Evolutionary conservation across 495 filamentous ascomycete species (phyloP), one percentile per base, ranked within the genome.

Genomic region (Penicillium arizonense): DNA sequence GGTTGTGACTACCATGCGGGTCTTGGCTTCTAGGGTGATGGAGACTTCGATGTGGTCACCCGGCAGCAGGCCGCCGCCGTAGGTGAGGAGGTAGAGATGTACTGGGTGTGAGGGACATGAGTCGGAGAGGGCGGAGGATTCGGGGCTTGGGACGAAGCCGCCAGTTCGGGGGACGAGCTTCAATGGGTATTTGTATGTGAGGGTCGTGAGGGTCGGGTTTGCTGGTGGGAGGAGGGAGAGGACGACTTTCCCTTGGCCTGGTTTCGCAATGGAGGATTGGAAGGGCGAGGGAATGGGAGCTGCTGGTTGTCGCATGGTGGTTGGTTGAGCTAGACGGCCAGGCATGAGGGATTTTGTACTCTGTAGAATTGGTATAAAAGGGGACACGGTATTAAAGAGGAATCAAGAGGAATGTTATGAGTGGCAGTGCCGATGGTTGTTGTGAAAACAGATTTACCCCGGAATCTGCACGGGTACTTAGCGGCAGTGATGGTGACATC

Each of bases 131-230:
- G 58, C 44, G 10, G 65, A 56, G 7, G 69, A 52, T 18, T 70
- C 60, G 9, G 67, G 47, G 13, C 38, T 55, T 3, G 60, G 63
- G 26, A 73, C 58, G 44, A 70, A 76, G 34, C 85, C 81, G 11
- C 69, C 78, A 13, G 62, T 55, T 38, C 84, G 71, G 14, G 91
- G 84, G 62, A 98, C 86, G 32, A 98, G 86, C 67, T 98, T 98
- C 32, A 98, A 82, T 9, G 94, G 94, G 64, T 97, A 98, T 67
- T 94, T 88, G 71, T 92, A 97, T 33, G 83, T 84, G 52, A 96
- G 79, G 20, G 79, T 82, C 43, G 85, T 83, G 16, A 97, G 81
- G 14, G 86, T 82, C 1, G 90, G 87, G 35, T 80, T 81, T 5
- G 79, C 74, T 12, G 89, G 86, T 14, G 91, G 88, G 10, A 88